These are phyloP conservation scores for Discostella pseudostelligera DNA, from an alignment of 108 stramenopile genomes.

Conservation along the genomic window DNA sequence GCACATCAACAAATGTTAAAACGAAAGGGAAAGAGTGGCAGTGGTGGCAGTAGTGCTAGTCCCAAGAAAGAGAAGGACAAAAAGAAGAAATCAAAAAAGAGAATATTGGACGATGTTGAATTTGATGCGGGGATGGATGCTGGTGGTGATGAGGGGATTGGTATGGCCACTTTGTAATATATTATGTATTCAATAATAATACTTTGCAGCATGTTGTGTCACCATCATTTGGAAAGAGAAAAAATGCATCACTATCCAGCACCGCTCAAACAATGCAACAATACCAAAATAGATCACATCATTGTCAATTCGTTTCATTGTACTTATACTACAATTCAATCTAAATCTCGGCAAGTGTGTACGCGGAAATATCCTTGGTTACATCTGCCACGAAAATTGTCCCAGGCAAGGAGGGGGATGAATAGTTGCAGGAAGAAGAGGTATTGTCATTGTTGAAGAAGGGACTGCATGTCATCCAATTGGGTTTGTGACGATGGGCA, in stretches of 20 bases:
- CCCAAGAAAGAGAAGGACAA: constrained; percentile 11
- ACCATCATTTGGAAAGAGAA: no score
- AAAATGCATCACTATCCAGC: no score
- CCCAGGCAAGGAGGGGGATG: constrained; percentile 11
- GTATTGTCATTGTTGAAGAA: constrained; percentile 9
- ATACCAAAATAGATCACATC: no score
- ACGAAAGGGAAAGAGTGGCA: constrained; percentile 53
- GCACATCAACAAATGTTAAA: constrained; percentile 51
- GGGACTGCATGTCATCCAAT: constrained; percentile 52
- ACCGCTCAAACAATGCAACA: no score
- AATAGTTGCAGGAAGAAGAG: no score
- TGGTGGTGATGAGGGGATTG: constrained; percentile 68
- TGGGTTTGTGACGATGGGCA: constrained; percentile 57
- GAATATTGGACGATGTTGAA: constrained; percentile 56
- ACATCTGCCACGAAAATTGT: constrained; percentile 80
- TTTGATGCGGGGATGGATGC: constrained; percentile 63
- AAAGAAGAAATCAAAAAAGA: constrained; percentile 56
- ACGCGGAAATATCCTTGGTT: constrained; percentile 54
- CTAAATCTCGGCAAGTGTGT: no score
- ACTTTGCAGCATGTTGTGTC: no score
- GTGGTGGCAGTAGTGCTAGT: constrained; percentile 2
- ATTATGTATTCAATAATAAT: not conserved
- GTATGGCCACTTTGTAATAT: constrained; percentile 52
- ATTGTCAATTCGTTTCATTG: no score
- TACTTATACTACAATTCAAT: no score